Evolutionary conservation across 2,329 filamentous ascomycete genomes (phyloP).

Genomic region (Penicillium sp.): DNA sequence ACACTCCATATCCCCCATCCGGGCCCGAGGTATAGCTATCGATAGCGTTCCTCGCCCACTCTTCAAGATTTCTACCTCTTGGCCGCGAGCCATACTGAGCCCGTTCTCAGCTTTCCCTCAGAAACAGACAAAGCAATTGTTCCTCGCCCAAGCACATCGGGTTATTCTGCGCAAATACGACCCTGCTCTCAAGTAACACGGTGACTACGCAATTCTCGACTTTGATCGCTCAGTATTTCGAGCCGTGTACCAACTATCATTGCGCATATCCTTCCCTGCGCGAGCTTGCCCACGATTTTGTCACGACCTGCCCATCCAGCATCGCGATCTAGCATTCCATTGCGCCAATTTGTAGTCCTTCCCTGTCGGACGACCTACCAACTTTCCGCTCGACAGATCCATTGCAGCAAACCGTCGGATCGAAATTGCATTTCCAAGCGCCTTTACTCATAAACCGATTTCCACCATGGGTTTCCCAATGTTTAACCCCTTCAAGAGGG

Average conservation of each 20-base stretch:
- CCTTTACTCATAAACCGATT: neutral
- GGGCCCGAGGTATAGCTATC: constrained; percentile 13
- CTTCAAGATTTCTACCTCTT: neutral
- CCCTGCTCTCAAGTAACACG: constrained; percentile 16
- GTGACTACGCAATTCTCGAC: constrained; percentile 1
- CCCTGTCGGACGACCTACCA: neutral
- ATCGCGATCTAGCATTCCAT: constrained; percentile 5
- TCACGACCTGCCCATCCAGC: constrained; percentile 1
- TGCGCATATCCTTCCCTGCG: constrained; percentile 1
- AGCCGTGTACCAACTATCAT: neutral
- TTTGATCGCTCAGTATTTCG: neutral
- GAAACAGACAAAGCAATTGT: constrained; percentile 11
- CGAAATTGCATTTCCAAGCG: neutral
- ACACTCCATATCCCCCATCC: neutral
- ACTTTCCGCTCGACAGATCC: neutral
- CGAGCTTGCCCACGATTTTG: constrained; percentile 4
- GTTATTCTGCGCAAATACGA: constrained; percentile 1
- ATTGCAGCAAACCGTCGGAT: neutral
- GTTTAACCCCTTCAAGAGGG: constrained; percentile 52
- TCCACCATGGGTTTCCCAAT: constrained; percentile 29
- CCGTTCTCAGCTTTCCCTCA: neutral
- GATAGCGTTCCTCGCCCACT: constrained; percentile 6
- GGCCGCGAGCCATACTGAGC: neutral
- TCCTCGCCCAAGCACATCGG: constrained; percentile 6
- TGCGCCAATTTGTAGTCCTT: constrained; percentile 19